These are phyloP conservation scores for Picea sitchensis DNA, from an alignment of 75 land plant species.

Conservation along the genomic window DNA sequence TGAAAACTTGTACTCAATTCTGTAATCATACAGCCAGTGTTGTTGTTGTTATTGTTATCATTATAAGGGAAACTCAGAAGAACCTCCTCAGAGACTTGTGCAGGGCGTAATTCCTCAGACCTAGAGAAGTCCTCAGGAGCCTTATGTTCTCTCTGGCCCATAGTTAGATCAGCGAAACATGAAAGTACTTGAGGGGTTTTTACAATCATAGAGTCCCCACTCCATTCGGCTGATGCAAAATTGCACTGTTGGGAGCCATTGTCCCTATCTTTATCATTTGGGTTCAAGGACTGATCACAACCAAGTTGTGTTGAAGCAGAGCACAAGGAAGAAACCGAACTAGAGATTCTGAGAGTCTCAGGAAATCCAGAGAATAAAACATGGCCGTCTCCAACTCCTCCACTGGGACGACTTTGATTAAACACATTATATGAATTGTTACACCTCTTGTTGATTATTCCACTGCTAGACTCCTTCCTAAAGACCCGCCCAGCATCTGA, in stretches of 20 bases:
- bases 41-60: not conserved
- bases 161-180: not conserved
- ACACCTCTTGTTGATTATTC: too few species aligned
- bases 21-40: not conserved
- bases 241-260: too few species aligned
- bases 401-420: too few species aligned
- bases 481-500: too few species aligned
- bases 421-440: too few species aligned
- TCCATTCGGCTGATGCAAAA: not conserved
- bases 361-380: too few species aligned
- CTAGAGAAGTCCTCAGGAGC: too few species aligned
- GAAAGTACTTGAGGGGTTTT: not conserved
- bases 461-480: too few species aligned
- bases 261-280: not conserved
- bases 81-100: not conserved
- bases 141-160: not conserved
- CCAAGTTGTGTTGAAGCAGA: not conserved
- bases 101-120: too few species aligned
- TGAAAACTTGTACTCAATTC: not conserved
- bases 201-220: too few species aligned
- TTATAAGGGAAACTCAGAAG: not conserved
- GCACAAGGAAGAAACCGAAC: not conserved
- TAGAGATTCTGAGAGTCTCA: too few species aligned
- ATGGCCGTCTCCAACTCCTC: not conserved
- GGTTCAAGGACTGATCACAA: not conserved